These are phyloP conservation scores for Handroanthus guayacan DNA, from an alignment of 257 asterid genomes.

Conservation along the genomic window DNA sequence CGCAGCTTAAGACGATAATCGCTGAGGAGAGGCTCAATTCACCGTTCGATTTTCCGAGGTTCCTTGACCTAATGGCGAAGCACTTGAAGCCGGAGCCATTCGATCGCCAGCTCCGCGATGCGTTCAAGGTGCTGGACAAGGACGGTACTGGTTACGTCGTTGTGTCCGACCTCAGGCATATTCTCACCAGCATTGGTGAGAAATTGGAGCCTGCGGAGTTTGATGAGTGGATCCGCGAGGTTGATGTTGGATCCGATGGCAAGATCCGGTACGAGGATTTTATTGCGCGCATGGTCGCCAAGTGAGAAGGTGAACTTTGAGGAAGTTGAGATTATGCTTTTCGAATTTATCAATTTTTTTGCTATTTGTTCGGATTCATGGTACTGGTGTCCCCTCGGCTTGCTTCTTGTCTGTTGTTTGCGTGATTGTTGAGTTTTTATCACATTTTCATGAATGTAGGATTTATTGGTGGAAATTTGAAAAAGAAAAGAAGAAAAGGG, in stretches of 20 bases:
- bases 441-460: neutral
- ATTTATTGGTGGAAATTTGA: neutral
- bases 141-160: conserved; percentile 85
- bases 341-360: neutral
- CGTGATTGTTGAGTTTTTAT: conserved; percentile 17
- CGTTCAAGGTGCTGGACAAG: conserved; percentile 97
- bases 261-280: conserved; percentile 95
- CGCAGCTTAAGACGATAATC: conserved; percentile 84
- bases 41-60: conserved; percentile 80
- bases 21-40: conserved; percentile 77
- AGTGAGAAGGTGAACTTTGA: conserved; percentile 52
- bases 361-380: conserved; percentile 6
- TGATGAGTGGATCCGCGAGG: conserved; percentile 99
- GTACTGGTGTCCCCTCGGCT: neutral
- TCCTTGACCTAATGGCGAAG: conserved; percentile 85
- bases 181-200: conserved; percentile 93
- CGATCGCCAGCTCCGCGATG: conserved; percentile 96
- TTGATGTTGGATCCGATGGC: conserved; percentile 95
- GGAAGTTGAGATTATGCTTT: conserved; percentile 24
- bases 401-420: conserved; percentile 1
- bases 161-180: conserved; percentile 93
- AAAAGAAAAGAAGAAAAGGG: too few relatives aligned
- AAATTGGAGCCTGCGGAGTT: conserved; percentile 94
- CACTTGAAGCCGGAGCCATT: conserved; percentile 97
- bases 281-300: conserved; percentile 95